Evolutionary conservation across 768 basidiomycete species (phyloP).

Genomic region (Pholiota microspora): DNA sequence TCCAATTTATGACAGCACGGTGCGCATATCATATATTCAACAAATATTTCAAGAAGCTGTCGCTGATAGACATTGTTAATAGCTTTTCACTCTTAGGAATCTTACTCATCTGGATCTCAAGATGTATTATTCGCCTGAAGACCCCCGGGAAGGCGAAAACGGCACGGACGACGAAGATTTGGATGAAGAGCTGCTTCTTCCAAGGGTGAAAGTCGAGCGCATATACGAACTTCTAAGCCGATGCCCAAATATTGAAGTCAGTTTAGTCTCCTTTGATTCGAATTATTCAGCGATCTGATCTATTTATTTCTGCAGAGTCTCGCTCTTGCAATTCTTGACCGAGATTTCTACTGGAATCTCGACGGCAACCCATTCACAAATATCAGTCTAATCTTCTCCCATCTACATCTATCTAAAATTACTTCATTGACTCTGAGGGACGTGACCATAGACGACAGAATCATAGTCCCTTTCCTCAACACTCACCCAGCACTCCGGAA

Average conservation of each 20-base stretch:
- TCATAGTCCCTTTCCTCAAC: slow-evolving; percentile 15
- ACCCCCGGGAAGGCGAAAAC: slow-evolving; percentile 6
- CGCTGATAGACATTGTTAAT: no score
- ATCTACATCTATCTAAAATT: slow-evolving; percentile 7
- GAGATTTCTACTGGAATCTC: slow-evolving; percentile 7
- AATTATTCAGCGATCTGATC: background rate
- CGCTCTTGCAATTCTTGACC: slow-evolving; percentile 10
- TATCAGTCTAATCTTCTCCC: slow-evolving; percentile 10
- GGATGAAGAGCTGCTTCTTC: slow-evolving; percentile 6
- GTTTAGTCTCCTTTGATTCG: background rate
- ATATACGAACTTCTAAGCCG: slow-evolving; percentile 10
- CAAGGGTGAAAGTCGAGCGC: slow-evolving; percentile 13
- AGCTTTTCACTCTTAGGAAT: slow-evolving; percentile 18
- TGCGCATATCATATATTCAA: slow-evolving; percentile 1
- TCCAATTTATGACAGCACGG: slow-evolving; percentile 19
- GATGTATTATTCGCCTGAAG: slow-evolving; percentile 11
- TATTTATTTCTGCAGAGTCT: slow-evolving; percentile 8
- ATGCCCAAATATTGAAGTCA: slow-evolving; percentile 17
- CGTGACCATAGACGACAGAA: slow-evolving; percentile 5
- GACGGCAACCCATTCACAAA: slow-evolving; percentile 15
- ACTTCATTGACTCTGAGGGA: slow-evolving; percentile 11
- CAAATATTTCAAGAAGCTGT: background rate
- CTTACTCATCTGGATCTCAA: slow-evolving; percentile 15
- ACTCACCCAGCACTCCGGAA: slow-evolving; percentile 10
- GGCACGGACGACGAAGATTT: slow-evolving; percentile 6